Conservation (phyloP, 768 basidiomycete species). For the Rhizopogon sp. region DNA sequence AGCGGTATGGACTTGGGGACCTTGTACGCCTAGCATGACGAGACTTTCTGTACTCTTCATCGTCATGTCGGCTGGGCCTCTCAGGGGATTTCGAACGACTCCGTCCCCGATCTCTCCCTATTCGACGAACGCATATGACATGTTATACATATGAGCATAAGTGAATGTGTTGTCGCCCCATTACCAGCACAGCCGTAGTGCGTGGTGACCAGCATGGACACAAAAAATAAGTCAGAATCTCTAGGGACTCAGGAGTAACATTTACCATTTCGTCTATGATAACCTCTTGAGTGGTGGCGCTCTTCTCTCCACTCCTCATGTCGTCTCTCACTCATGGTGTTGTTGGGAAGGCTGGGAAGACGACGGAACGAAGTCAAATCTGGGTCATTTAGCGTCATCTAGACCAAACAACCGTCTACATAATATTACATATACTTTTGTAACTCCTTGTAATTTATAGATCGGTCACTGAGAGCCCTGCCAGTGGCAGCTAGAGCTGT, state of each 20-base stretch:
- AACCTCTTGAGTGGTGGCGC: not conserved
- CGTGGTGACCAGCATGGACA: conserved; percentile 21
- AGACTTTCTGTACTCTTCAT: conserved; percentile 6
- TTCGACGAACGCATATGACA: not conserved
- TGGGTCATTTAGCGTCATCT: too few relatives aligned
- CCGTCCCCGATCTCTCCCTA: conserved; percentile 15
- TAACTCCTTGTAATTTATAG: too few relatives aligned
- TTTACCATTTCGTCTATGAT: conserved; percentile 20
- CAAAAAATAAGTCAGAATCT: conserved; percentile 17
- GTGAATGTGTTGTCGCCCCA: conserved; percentile 13
- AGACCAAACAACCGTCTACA: too few relatives aligned
- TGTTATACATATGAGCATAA: not conserved
- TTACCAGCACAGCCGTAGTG: conserved; percentile 6
- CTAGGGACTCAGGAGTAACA: not conserved
- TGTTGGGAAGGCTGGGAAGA: not conserved
- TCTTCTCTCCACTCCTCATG: conserved; percentile 1
- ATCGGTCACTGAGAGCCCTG: too few relatives aligned
- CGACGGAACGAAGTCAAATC: too few relatives aligned
- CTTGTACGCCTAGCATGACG: conserved; percentile 15
- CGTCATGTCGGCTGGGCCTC: conserved; percentile 5
- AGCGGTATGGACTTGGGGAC: conserved; percentile 15
- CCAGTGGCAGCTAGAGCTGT: too few relatives aligned
- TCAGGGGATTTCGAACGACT: conserved; percentile 23
- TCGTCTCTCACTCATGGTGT: conserved; percentile 11
- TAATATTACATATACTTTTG: too few relatives aligned